Conservation (phyloP, 768 basidiomycete species). For the Agaricus sinodeliciosus region DNA sequence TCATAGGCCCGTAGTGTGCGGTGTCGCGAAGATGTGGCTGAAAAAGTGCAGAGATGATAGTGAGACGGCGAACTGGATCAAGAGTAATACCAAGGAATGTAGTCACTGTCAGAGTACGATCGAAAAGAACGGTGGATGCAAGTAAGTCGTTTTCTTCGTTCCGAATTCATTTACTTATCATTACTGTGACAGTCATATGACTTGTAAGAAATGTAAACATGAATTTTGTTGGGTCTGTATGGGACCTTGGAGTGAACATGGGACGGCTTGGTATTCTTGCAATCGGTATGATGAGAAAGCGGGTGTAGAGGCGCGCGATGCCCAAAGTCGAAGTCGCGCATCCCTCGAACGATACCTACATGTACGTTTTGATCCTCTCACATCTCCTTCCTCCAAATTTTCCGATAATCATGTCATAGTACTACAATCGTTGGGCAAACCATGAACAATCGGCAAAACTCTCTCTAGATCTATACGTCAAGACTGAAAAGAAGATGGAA, state of each 20-base stretch:
- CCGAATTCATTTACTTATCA: neutral
- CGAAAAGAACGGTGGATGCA: constrained; percentile 99
- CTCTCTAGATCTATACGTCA: constrained; percentile 83
- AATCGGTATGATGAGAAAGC: constrained; percentile 94
- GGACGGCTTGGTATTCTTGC: constrained; percentile 97
- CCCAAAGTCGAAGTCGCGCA: constrained; percentile 84
- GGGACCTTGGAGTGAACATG: constrained; percentile 98
- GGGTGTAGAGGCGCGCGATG: constrained; percentile 83
- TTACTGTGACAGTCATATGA: constrained; percentile 79
- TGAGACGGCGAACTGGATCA: constrained; percentile 99
- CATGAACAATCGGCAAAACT: constrained; percentile 99
- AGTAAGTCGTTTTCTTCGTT: constrained; percentile 50
- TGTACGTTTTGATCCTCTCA: constrained; percentile 39
- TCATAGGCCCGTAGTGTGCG: constrained; percentile 89
- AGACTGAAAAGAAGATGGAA: constrained; percentile 99
- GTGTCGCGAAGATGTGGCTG: constrained; percentile 86
- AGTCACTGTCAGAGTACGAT: constrained; percentile 94
- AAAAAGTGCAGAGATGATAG: constrained; percentile 97
- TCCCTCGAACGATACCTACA: constrained; percentile 95
- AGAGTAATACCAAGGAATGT: constrained; percentile 99
- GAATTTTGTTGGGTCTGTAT: constrained; percentile 99
- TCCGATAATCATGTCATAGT: constrained; percentile 37
- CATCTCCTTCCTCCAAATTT: constrained; percentile 5
- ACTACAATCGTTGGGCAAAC: constrained; percentile 99
- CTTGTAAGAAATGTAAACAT: constrained; percentile 98